Evolutionary conservation across 345 rosid genomes (phyloP), one percentile per base, ranked within the genome.

Genomic region (Combretum micranthum): DNA sequence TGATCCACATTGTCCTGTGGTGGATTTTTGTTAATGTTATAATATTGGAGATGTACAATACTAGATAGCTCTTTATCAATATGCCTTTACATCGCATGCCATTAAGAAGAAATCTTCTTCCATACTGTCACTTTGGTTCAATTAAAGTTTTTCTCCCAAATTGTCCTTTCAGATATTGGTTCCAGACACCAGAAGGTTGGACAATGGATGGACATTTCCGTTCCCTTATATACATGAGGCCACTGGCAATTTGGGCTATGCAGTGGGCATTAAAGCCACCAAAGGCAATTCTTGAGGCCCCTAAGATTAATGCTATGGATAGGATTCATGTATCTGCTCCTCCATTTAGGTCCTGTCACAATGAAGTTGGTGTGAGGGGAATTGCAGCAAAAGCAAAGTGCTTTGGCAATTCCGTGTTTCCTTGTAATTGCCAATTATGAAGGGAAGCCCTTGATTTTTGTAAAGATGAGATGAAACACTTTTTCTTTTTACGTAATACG

Each of bases 121-220:
- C 39, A 7, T 32, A 32, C 39, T 32, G 9, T 32, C 39, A 4
- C 9, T 32, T 7, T 32, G 39, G 39, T 32, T 32, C 39, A 9
- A 5, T 1, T 7, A 32, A 32, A 32, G 39, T 32, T 32, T 32
- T 32, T 32, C 9, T 11, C 6, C 39, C 39, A 32, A 3, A 32
- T 32, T 54, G 65, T 51, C 51, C 46, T 54, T 6, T 39, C 76
- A 93, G 99, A 54, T 93, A 93, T 66, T 83, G 93, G 96, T 93
- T 93, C 74, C 99, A 93, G 69, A 88, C 96, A 23, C 99, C 99
- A 0, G 99, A 93, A 72, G 99, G 66, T 8, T 93, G 99, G 99
- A 83, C 99, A 48, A 76, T 58, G 6, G 97, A 80, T 37, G 97
- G 97, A 45, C 94, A 88, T 52, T 93, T 75, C 62, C 66, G 99